Percentiles rank a stretch among this genome's conserved stretches.
Conservation (phyloP, 192 early-diverging fungal species). For the Coemansia sp. region DNA sequence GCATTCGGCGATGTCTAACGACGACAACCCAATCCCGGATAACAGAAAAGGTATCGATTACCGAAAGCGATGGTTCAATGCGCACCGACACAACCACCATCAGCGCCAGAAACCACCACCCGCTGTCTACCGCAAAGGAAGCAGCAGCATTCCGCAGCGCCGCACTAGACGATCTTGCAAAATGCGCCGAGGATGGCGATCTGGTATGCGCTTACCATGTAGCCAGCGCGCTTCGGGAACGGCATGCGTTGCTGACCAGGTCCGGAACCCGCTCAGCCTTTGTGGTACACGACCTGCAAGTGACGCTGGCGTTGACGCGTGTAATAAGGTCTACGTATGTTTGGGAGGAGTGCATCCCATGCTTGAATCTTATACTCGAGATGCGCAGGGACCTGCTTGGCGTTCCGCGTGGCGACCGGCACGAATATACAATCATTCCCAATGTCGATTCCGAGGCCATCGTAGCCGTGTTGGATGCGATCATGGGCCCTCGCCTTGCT, state of each 20-base stretch:
- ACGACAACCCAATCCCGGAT: no score
- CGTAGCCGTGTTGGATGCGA: slow-evolving; percentile 6
- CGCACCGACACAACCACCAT: no score
- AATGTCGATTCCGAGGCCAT: slow-evolving; percentile 1
- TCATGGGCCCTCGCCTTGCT: slow-evolving; percentile 22
- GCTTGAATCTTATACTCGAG: slow-evolving; percentile 32
- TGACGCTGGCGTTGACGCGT: slow-evolving; percentile 11
- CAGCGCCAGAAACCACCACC: background rate
- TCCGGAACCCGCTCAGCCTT: slow-evolving; percentile 6
- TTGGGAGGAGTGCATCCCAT: slow-evolving; percentile 34
- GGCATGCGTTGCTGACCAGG: slow-evolving; percentile 3
- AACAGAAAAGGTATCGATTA: no score
- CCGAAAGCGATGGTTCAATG: no score
- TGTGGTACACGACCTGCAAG: slow-evolving; percentile 25
- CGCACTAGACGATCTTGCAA: slow-evolving; percentile 5
- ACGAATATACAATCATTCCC: background rate
- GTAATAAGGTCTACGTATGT: slow-evolving; percentile 11
- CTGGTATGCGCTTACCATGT: slow-evolving; percentile 16
- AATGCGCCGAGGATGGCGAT: background rate
- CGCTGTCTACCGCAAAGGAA: background rate
- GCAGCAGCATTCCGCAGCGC: background rate
- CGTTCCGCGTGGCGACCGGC: background rate
- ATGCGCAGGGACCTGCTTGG: slow-evolving; percentile 11
- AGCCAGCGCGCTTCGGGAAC: slow-evolving; percentile 7
- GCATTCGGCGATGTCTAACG: no score